Base-by-base conservation (phyloP, 2,329 filamentous ascomycete species). In the Verticillium longisporum region DNA sequence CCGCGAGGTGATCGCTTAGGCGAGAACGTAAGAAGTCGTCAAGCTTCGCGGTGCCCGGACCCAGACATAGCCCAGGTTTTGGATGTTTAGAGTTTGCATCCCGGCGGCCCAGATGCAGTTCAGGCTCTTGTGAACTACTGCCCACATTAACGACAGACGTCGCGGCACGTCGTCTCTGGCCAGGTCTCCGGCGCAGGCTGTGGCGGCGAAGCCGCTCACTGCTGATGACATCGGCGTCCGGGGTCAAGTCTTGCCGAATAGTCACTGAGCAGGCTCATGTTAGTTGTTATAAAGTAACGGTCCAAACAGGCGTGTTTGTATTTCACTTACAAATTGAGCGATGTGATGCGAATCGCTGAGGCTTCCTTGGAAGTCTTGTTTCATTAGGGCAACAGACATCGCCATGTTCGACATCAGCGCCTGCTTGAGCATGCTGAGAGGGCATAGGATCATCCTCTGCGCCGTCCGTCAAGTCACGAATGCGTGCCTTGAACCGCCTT, bases 401-500 rank as follows among this genome's bases (percentile, higher is more conserved):
- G 45, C n/a, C 45, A 26, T 18, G 15, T 15, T n/a, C 38, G 9
- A n/a, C n/a, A 45, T 45, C 38, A 18, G 7, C 38, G 15, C 15
- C 26, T 31, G 26, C 26, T 31, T 31, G 26, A 31, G 13, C 38
- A 9, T 9, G 6, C 15, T 13, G 34, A 36, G 18, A 31, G 7
- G 10, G 45, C 2, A n/a, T 21, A n/a, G 9, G 3, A 65, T 62
- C 62, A 55, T 54, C 57, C 6, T 36, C 41, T 18, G 59, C 56
- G 21, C 57, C 60, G 14, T 13, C 18, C 41, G 67, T 68, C 7
- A 74, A 58, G 32, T 65, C 60, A 58, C 71, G 68, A 32, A 78
- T 56, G 53, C 62, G 69, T 14, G 69, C 70, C 34, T 69, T 66
- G 57, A 77, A 72, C 13, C 69, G 60, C 58, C 66, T 70, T 14